Evolutionary conservation across 2,329 filamentous ascomycete genomes (phyloP), one percentile per base, ranked within the genome.

Genomic region (Pseudogymnoascus sp.): DNA sequence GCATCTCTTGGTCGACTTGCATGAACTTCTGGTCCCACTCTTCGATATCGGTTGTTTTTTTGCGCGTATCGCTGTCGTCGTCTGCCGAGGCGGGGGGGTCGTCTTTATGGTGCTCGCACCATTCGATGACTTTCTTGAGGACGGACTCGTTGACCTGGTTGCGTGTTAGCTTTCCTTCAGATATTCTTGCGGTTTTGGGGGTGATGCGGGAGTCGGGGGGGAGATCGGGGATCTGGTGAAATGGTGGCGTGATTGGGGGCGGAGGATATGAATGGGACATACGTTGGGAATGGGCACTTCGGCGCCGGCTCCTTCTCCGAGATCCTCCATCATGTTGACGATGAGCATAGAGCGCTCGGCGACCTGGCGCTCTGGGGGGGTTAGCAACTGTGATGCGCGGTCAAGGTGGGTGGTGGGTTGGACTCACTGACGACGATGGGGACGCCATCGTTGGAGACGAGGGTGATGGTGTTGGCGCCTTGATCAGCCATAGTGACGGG

Each of bases 1-100:
- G 83, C 94, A 99, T 97, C 77, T 99, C 94, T 72, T 99, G 94
- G 73, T 99, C 94, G 15, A 99, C 94, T 76, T 97, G 92, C 94
- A 99, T 97, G 75, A 97, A 99, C 77, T 99, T 99, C 75, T 97
- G 92, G 69, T 99, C 94, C 94, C 94, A 99, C 76, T 99, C 94
- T 62, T 97, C 94, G 66, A 99, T 99, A 69, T 99, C 94, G 52
- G 94, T 97, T 1, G 92, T 96, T 84, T 96, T 96, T 82, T 96
- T 96, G 68, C 94, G 90, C 57, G 86, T 91, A 69, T 97, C 92
- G 63, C 88, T 88, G 69, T 99, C 91, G 62, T 96, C 94, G 64
- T 97, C 92, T 69, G 85, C 83, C 59, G 86, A 80, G 64, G 85
- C 82, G n/a, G 85, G 80, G 37, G 94, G 90, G 71, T 99, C 94